Evolutionary conservation across 257 asterid genomes (phyloP), one percentile per base, ranked within the genome.

Genomic region (Solanum tarijense): DNA sequence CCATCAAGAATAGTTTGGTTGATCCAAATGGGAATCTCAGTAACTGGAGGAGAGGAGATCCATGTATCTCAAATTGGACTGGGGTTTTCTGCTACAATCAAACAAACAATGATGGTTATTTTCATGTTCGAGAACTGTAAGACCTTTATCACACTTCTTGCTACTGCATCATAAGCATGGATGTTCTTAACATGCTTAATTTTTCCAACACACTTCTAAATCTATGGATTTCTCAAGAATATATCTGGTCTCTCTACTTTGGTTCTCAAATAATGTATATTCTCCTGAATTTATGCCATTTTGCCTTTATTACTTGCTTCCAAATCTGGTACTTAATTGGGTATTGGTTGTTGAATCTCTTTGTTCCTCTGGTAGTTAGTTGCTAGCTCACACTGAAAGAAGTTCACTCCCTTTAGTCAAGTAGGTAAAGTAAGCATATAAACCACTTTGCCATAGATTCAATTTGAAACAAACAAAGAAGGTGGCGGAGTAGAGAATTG

Each of bases 101-200:
- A 35, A 90, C 98, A 25, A 89, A 91, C 83, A 89, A 43, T n/a
- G 99, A 97, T 91, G 94, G 92, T 31, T 86, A 91, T 88, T 89
- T 94, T 89, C 99, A 97, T 90, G 96, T 97, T 83, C 86, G 75
- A 82, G 98, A 96, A 92, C 76, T 97, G 99, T 97, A 96, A 21
- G 98, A 34, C 91, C 87, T 84, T 85, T 13, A 23, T 83, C 90
- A 34, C 84, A 86, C 36, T 13, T 39, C 36, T 86, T 69, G 27
- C 39, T 16, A 27, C 11, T 46, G 68, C 68, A 81, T 81, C 85
- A 81, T 29, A 13, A 46, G 68, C n/a, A 46, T 81, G 20, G 39
- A 46, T 46, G 65, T 41, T 78, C 62, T 78, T 35, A 39, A 41
- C 38, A 27, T 43, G 68, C 85, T 79, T 79, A 41, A 25, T 52